Percentiles rank a stretch among this genome's conserved stretches.
Evolutionary conservation across 768 basidiomycete genomes (phyloP).

Genomic region (Crucibulum laeve): DNA sequence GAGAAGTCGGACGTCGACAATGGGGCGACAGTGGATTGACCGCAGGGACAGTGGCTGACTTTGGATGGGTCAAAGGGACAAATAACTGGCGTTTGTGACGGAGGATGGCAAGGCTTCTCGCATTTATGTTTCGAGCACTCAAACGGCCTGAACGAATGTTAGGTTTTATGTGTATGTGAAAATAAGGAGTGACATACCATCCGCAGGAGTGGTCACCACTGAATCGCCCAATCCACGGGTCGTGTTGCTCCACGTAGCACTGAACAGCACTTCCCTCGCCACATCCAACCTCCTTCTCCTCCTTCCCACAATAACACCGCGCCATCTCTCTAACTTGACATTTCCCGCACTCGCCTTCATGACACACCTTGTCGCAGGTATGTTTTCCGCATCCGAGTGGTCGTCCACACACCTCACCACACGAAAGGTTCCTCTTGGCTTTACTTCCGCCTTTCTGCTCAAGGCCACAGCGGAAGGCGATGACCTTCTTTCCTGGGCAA

Average conservation of each 20-base stretch:
- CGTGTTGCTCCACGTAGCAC: conserved; percentile 36
- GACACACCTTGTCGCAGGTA: conserved; percentile 63
- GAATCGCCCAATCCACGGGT: conserved; percentile 60
- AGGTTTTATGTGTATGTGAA: conserved; percentile 1
- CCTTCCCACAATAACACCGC: conserved; percentile 80
- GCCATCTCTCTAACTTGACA: conserved; percentile 55
- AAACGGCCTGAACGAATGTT: conserved; percentile 41
- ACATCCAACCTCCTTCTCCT: conserved; percentile 55
- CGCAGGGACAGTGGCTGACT: conserved; percentile 81
- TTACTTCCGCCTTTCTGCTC: conserved; percentile 24
- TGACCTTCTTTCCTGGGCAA: conserved; percentile 58
- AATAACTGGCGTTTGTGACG: conserved; percentile 44
- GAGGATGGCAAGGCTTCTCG: conserved; percentile 72
- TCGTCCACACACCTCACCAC: conserved; percentile 38
- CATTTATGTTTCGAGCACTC: conserved; percentile 80
- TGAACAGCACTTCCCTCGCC: conserved; percentile 50
- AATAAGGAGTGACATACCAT: conserved; percentile 30
- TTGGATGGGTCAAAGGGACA: conserved; percentile 74
- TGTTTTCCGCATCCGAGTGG: conserved; percentile 72
- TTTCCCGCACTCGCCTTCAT: conserved; percentile 66
- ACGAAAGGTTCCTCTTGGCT: conserved; percentile 32
- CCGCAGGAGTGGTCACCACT: conserved; percentile 58
- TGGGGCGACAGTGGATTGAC: conserved; percentile 49
- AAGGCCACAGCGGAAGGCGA: conserved; percentile 56
- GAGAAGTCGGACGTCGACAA: conserved; percentile 18